Conservation (phyloP, 352 stramenopile genomes). For the Globisporangium mamillatum region DNA sequence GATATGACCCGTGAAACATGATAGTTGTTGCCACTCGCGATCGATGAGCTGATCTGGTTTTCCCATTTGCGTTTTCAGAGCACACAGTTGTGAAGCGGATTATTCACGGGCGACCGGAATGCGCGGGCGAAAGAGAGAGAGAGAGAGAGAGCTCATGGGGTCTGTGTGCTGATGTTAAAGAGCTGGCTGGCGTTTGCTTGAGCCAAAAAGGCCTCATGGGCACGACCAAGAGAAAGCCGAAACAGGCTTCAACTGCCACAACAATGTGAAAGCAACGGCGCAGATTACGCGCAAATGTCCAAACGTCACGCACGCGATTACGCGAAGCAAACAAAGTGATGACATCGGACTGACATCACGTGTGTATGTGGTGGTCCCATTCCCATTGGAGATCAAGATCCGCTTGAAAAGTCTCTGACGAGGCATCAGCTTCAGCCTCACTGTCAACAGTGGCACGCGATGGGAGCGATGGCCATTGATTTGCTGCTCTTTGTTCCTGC, state of each 20-base stretch:
- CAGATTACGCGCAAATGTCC: constrained; percentile 1
- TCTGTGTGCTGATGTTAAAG: neutral
- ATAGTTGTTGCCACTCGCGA: neutral
- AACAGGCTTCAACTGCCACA: neutral
- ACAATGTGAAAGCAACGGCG: neutral
- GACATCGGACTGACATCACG: neutral
- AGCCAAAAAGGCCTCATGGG: neutral
- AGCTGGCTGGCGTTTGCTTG: neutral
- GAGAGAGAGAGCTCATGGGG: neutral
- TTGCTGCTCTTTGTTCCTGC: neutral
- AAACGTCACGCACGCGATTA: neutral
- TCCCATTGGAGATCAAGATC: neutral
- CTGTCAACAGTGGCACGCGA: neutral
- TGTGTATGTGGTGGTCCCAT: neutral
- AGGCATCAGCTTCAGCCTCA: neutral
- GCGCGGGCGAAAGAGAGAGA: neutral
- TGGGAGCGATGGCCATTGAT: neutral
- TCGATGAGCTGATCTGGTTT: constrained; percentile 12
- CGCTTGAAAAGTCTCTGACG: neutral
- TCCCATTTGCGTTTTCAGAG: neutral
- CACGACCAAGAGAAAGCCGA: constrained; percentile 1
- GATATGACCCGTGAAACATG: neutral
- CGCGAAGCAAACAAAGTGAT: neutral
- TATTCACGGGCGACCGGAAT: neutral
- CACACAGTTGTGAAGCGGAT: neutral